Conservation (phyloP, 176 grass and related monocot species). For the Ananas comosus region DNA sequence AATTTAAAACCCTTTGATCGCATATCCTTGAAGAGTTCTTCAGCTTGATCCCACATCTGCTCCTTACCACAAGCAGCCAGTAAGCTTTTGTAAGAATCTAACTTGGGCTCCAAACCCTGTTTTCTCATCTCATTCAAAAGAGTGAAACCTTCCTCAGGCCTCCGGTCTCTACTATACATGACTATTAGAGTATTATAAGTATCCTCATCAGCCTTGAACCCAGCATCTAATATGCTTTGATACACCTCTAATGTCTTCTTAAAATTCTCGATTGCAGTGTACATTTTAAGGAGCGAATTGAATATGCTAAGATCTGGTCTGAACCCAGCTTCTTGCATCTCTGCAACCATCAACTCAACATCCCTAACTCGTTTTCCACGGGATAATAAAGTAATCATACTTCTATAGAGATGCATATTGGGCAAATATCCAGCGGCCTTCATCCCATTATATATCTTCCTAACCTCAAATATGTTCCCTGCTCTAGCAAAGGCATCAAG, state of each 20-base stretch:
- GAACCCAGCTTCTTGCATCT: slow-evolving; percentile 69
- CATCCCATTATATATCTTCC: slow-evolving; percentile 98
- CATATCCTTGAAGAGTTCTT: slow-evolving; percentile 69
- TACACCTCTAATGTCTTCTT: slow-evolving; percentile 65
- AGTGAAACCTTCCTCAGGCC: slow-evolving; percentile 75
- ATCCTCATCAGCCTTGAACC: slow-evolving; percentile 68
- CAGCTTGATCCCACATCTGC: slow-evolving; percentile 70
- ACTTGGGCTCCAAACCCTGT: slow-evolving; percentile 54
- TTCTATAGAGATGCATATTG: slow-evolving; percentile 74
- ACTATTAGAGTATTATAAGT: slow-evolving; percentile 83
- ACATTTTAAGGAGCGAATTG: slow-evolving; percentile 76
- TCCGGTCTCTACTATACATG: slow-evolving; percentile 78
- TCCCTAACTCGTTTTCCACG: slow-evolving; percentile 57
- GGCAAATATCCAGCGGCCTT: slow-evolving; percentile 87
- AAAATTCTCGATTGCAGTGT: slow-evolving; percentile 57
- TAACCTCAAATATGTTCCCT: slow-evolving; percentile 85
- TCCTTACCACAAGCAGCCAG: slow-evolving; percentile 69
- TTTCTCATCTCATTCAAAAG: slow-evolving; percentile 74
- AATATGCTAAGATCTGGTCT: slow-evolving; percentile 60
- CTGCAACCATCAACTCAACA: slow-evolving; percentile 72
- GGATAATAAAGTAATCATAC: slow-evolving; percentile 66
- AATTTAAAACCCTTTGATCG: slow-evolving; percentile 50
- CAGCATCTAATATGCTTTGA: slow-evolving; percentile 50
- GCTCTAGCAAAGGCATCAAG: slow-evolving; percentile 78
- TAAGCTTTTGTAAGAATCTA: slow-evolving; percentile 89